A percentile compares a stretch with the other conserved stretches of the same genome.
phyloP scores from a whole-genome alignment of 2,329 filamentous ascomycete species.

The Fusarium sacchari region DNA sequence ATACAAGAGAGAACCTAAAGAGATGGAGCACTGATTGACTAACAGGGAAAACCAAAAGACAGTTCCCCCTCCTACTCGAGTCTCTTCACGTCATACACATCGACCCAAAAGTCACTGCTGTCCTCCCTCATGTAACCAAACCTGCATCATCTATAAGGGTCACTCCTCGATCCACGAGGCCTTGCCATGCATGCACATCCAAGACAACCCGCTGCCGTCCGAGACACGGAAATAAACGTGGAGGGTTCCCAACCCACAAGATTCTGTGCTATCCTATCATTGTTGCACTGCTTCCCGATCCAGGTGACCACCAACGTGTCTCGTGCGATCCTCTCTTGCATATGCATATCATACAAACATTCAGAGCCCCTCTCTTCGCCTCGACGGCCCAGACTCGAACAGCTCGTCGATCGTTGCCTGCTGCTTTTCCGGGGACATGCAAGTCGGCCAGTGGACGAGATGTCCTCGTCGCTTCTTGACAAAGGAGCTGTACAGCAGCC shows the following conservation, averaged over 20 bases:
- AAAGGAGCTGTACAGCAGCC: slow-evolving; percentile 45
- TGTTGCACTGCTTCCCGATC: slow-evolving; percentile 38
- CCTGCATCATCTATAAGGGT: slow-evolving; percentile 35
- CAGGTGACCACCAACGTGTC: slow-evolving; percentile 41
- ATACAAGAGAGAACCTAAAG: not conserved
- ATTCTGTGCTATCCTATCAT: slow-evolving; percentile 34
- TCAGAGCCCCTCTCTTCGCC: slow-evolving; percentile 37
- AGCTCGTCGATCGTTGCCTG: slow-evolving; percentile 37
- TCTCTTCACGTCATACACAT: not conserved
- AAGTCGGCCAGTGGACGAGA: slow-evolving; percentile 46
- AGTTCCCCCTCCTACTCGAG: not conserved
- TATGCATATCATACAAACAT: slow-evolving; percentile 21
- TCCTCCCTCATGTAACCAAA: slow-evolving; percentile 17
- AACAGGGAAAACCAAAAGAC: not conserved
- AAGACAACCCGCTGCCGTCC: slow-evolving; percentile 36
- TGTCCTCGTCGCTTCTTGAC: slow-evolving; percentile 47
- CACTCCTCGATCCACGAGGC: slow-evolving; percentile 35
- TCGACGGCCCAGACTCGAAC: slow-evolving; percentile 28
- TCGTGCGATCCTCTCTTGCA: slow-evolving; percentile 31
- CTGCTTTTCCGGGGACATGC: slow-evolving; percentile 41
- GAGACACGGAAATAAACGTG: slow-evolving; percentile 43
- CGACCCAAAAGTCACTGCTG: not conserved
- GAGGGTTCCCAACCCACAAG: slow-evolving; percentile 37
- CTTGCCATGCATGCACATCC: slow-evolving; percentile 29
- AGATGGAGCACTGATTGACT: not conserved